A percentile compares a stretch with the other conserved stretches of the same genome.
Evolutionary conservation across 2,329 filamentous ascomycete species (phyloP).

Genomic region (Fusarium sp.): DNA sequence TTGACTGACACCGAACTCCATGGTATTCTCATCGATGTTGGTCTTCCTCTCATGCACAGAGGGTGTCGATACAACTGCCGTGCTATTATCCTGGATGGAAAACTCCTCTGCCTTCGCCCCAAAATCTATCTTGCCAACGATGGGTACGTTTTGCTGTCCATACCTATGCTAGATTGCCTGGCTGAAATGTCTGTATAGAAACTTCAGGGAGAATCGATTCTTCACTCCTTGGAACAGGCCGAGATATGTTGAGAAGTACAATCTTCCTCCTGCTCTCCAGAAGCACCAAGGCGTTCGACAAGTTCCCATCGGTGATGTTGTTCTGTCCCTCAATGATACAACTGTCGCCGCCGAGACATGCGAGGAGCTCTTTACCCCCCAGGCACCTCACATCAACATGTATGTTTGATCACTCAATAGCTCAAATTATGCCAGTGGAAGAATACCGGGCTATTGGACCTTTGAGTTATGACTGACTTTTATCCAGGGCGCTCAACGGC

Average conservation of each 20-base stretch:
- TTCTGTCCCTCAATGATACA: slow-evolving; percentile 52
- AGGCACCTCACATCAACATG: slow-evolving; percentile 33
- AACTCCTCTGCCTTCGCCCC: slow-evolving; percentile 76
- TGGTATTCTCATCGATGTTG: slow-evolving; percentile 51
- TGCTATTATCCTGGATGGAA: slow-evolving; percentile 60
- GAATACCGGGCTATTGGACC: neutral
- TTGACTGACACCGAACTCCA: slow-evolving; percentile 46
- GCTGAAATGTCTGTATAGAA: neutral
- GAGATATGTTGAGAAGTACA: slow-evolving; percentile 49
- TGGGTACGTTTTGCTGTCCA: slow-evolving; percentile 49
- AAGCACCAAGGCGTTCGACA: slow-evolving; percentile 54
- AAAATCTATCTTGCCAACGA: slow-evolving; percentile 77
- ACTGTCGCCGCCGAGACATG: slow-evolving; percentile 54
- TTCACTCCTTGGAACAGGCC: slow-evolving; percentile 54
- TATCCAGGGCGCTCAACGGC: slow-evolving; percentile 56
- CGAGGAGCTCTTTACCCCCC: slow-evolving; percentile 46
- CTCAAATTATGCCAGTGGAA: neutral
- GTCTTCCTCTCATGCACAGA: slow-evolving; percentile 55
- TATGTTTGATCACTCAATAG: neutral
- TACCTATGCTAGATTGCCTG: neutral
- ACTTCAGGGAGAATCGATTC: slow-evolving; percentile 52
- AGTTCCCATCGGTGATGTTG: slow-evolving; percentile 53
- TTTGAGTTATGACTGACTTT: neutral
- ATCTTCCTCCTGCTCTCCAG: slow-evolving; percentile 64
- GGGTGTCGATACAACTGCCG: slow-evolving; percentile 49